Base-by-base conservation (phyloP, 1,284 basidiomycete species). In the Bondarzewia mesenterica region DNA sequence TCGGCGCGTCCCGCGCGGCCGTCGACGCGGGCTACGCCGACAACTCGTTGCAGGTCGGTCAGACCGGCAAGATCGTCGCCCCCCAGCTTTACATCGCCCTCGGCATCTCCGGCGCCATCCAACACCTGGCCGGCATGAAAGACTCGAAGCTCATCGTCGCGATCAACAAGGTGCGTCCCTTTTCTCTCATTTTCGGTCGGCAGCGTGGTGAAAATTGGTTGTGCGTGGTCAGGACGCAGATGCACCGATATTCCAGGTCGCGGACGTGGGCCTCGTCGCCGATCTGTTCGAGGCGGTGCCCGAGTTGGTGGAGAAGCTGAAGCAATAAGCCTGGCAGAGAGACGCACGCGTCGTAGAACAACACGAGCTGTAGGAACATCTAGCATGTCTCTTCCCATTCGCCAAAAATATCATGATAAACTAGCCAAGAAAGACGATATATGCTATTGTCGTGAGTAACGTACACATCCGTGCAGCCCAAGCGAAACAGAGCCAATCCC, bases 61-160 rank as follows among this genome's bases (percentile, higher is more conserved):
- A 99, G 74, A 99, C 96, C 0, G 96, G 96, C 52, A 99, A 99
- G 71, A 85, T 93, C 36, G 91, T 94, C 40, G 91, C 91, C 5
- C 95, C 94, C 0, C 90, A 97, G 66, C 73, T 99, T 50, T 99
- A 99, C 69, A 78, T 99, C 63, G 96, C 96, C 14, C 68, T 99
- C 44, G 96, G 96, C 53, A 99, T 99, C 60, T 96, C 92, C 25
- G 96, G 96, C 40, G 96, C 93, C 20, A 99, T 99, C 60, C 96
- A 99, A 70, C 96, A 99, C 73, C 74, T 99, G 53, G 96, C 96
- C 23, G 96, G 96, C 26, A 99, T 99, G 96, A 99, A 99, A 68
- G 96, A 99, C 66, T 93, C 90, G 16, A 99, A 99, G 73, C 76
- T 97, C 59, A 99, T 99, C 57, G 94, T 97, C 23, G 95, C 96